Base-by-base conservation (phyloP, 2,329 filamentous ascomycete species). In the Arthrobotrys sinensis region DNA sequence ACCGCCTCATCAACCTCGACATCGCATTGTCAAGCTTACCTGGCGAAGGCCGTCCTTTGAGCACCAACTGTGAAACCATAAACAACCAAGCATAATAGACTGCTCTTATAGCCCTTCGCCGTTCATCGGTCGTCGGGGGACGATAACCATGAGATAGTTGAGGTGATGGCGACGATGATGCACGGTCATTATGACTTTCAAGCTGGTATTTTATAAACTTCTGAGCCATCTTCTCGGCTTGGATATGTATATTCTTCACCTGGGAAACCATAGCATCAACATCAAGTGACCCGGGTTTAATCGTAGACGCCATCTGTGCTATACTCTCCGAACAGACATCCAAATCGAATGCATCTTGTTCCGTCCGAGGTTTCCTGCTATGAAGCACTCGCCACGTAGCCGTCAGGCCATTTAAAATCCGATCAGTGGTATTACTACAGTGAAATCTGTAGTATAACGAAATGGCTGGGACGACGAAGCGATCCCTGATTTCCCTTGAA, bases 401-500 rank as follows among this genome's bases (percentile, higher is more conserved):
- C 36, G 36, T 6, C 36, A 38, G 36, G 36, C 8, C 16, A 11
- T 64, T 16, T 4, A 72, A 16, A 12, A 65, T 32, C 8, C 16
- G 19, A 2, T 57, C 57, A 1, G 36, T 34, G 7, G 64, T 45
- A 11, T 46, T 34, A 10, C 45, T 55, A 11, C 19, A 4, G 60
- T 72, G 4, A 5, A 64, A 60, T 38, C 38, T 19, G 34, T 21
- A 45, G 19, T 43, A 53, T 7, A 72, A 8, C 7, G 66, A 24
- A 10, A 45, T 24, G 1, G 10, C 40, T 2, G 50, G 28, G 14
- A 57, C 2, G 10, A 73, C 50, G 24, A 66, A 73, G 16, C 66
- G 14, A 3, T 46, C 50, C 36, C 36, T 11, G 36, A 73, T 73
- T 48, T 73, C 69, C n/a, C 36, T 8, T 48, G 38, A 50, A 24